Evolutionary conservation across 1,284 basidiomycete species (phyloP).

Genomic region (Mycocalia duriaeana): DNA sequence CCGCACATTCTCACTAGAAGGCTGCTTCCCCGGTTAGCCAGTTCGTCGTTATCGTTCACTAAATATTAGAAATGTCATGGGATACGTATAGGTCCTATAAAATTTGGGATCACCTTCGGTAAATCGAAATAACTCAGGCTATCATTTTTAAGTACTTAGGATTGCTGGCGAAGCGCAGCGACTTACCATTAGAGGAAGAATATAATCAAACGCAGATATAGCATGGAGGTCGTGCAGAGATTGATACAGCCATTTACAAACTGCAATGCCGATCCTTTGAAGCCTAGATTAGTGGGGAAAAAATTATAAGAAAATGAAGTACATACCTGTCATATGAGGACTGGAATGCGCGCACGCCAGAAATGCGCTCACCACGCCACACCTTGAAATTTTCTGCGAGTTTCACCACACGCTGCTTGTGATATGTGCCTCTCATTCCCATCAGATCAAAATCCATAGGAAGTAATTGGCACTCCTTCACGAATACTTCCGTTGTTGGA

Average conservation of each 20-base stretch:
- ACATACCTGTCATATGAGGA: slow-evolving; percentile 77
- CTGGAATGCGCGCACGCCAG: slow-evolving; percentile 73
- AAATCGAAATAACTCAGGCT: slow-evolving; percentile 72
- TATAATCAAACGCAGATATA: slow-evolving; percentile 72
- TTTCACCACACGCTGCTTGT: slow-evolving; percentile 51
- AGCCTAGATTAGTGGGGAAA: neutral
- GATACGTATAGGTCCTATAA: neutral
- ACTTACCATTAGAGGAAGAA: slow-evolving; percentile 70
- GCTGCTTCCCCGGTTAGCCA: slow-evolving; percentile 52
- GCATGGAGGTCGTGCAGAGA: slow-evolving; percentile 73
- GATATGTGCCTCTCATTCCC: slow-evolving; percentile 68
- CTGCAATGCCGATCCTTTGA: slow-evolving; percentile 53
- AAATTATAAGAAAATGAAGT: neutral
- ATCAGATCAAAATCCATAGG: slow-evolving; percentile 67
- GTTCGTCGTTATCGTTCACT: slow-evolving; percentile 70
- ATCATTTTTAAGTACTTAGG: slow-evolving; percentile 9
- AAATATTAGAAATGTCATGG: slow-evolving; percentile 4
- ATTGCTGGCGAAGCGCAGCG: neutral
- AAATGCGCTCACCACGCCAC: slow-evolving; percentile 66
- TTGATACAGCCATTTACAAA: slow-evolving; percentile 76
- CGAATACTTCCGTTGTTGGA: slow-evolving; percentile 64
- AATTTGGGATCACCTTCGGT: slow-evolving; percentile 47
- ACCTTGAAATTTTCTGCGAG: slow-evolving; percentile 59
- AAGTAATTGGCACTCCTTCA: slow-evolving; percentile 62
- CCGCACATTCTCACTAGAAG: slow-evolving; percentile 73